Conservation (phyloP, 176 grass and related monocot genomes). For the Pharus latifolius region DNA sequence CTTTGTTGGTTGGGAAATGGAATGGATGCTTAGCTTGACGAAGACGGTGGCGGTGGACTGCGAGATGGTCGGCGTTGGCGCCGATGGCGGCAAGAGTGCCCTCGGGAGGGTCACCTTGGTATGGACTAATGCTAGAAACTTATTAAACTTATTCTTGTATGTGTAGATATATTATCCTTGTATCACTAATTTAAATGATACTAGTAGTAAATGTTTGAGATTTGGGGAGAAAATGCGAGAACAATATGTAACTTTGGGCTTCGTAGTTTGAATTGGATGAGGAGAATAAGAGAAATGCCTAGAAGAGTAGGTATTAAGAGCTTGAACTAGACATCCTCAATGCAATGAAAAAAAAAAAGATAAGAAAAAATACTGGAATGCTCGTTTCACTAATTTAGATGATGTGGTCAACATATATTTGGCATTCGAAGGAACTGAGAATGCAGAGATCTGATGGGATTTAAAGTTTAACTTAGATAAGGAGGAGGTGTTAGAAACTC, state of each 20-base stretch:
- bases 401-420: no score
- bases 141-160: no score
- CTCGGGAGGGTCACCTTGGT: conserved; percentile 83
- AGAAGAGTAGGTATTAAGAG: no score
- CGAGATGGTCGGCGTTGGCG: conserved; percentile 88
- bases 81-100: conserved; percentile 56
- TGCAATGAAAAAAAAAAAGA: no score
- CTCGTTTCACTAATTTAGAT: no score
- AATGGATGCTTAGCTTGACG: conserved; percentile 48
- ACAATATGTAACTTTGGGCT: neutral
- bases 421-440: no score
- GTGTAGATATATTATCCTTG: neutral
- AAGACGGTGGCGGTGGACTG: conserved; percentile 70
- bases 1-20: neutral
- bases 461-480: neutral
- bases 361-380: no score
- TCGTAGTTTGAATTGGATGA: neutral
- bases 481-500: neutral
- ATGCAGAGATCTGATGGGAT: no score
- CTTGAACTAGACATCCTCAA: no score
- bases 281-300: neutral
- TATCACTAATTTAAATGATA: neutral
- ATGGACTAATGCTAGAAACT: no score
- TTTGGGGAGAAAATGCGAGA: neutral
- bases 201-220: neutral